Percentiles rank a stretch among this genome's conserved stretches.
phyloP scores from a whole-genome alignment of 768 basidiomycete species.

The Jaapia argillacea region DNA sequence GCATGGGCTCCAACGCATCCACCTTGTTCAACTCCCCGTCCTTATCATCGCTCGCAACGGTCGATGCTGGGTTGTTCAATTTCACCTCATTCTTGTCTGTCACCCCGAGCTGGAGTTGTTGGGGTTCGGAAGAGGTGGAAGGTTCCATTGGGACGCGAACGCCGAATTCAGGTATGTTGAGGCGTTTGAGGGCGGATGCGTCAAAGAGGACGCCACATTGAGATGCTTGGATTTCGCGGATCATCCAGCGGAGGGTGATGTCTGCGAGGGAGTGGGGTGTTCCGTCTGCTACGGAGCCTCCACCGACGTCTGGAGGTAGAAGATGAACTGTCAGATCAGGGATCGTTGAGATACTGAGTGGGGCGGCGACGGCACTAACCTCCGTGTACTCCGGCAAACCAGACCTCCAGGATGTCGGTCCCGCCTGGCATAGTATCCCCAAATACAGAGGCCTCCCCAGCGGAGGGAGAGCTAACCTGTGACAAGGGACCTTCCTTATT shows the following conservation, averaged over 20 bases:
- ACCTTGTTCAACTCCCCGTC: slow-evolving; percentile 18
- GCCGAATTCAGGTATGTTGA: slow-evolving; percentile 23
- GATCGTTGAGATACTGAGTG: neutral
- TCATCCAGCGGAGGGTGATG: slow-evolving; percentile 72
- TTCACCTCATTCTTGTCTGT: neutral
- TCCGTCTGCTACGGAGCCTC: slow-evolving; percentile 41
- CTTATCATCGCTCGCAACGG: slow-evolving; percentile 9
- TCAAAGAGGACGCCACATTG: slow-evolving; percentile 56
- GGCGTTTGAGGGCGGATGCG: slow-evolving; percentile 30
- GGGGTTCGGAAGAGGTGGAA: neutral
- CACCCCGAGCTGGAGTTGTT: neutral
- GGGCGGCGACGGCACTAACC: slow-evolving; percentile 33
- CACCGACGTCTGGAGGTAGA: slow-evolving; percentile 50
- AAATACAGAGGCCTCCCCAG: too few species aligned
- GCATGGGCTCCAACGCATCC: slow-evolving; percentile 37
- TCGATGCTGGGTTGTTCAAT: neutral
- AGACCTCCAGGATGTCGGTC: slow-evolving; percentile 65
- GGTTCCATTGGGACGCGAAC: neutral
- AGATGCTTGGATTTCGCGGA: slow-evolving; percentile 49
- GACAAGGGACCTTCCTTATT: slow-evolving; percentile 8
- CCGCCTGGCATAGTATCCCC: slow-evolving; percentile 4
- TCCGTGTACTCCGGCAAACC: slow-evolving; percentile 67
- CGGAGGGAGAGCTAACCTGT: too few species aligned
- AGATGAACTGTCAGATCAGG: neutral
- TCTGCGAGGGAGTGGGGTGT: slow-evolving; percentile 37